Evolutionary conservation across 1,284 basidiomycete species (phyloP).

Genomic region (Microbotryum silenes-acaulis): DNA sequence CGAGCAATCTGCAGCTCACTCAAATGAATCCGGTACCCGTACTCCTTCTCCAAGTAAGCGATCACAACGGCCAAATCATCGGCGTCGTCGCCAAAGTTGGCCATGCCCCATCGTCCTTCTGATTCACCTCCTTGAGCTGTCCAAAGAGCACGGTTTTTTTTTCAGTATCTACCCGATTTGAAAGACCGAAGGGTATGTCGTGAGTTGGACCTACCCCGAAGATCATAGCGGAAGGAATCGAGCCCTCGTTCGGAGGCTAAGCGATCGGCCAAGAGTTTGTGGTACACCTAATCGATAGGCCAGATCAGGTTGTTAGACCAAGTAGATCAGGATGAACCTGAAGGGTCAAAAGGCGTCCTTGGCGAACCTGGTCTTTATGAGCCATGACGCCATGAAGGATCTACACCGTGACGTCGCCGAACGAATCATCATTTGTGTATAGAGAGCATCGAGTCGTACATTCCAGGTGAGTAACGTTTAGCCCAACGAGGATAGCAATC

Average conservation of each 20-base stretch:
- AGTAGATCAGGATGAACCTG: too few species aligned
- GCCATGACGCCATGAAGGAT: constrained; percentile 6
- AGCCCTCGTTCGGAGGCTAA: background rate
- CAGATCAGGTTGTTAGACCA: too few species aligned
- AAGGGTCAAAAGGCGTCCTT: too few species aligned
- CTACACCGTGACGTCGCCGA: background rate
- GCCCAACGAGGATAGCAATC: too few species aligned
- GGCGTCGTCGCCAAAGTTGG: constrained; percentile 3
- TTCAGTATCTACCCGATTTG: too few species aligned
- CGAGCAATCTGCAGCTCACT: too few species aligned
- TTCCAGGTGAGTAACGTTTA: too few species aligned
- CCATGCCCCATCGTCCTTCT: constrained; percentile 3
- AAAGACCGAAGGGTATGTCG: too few species aligned
- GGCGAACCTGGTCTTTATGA: constrained; percentile 1
- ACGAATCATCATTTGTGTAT: too few species aligned
- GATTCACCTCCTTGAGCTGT: background rate
- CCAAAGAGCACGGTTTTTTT: too few species aligned
- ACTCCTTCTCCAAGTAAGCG: background rate
- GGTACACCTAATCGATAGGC: background rate
- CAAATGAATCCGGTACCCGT: background rate
- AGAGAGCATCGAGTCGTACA: too few species aligned
- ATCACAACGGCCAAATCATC: constrained; percentile 1
- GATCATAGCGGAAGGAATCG: constrained; percentile 10
- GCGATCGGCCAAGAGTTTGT: constrained; percentile 1
- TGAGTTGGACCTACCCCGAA: background rate